Percentiles rank a stretch among this genome's conserved stretches.
Conservation (phyloP, 2,329 filamentous ascomycete genomes). For the Paracamarosporium sp. region DNA sequence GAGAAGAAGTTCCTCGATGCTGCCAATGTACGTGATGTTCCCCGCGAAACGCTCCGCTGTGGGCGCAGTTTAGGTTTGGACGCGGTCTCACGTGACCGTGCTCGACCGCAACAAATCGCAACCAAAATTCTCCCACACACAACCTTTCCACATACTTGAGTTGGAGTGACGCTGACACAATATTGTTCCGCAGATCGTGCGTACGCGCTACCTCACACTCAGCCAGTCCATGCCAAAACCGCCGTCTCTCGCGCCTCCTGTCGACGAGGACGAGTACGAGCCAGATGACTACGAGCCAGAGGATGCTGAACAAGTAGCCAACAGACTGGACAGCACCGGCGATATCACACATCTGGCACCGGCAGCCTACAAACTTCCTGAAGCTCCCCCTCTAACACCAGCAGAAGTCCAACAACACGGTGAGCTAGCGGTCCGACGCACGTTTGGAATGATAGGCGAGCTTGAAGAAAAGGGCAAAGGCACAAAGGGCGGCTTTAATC, state of each 20-base stretch:
- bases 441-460: conserved; percentile 78
- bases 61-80: not conserved
- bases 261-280: conserved; percentile 89
- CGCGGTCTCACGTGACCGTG: conserved; percentile 13
- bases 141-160: not conserved
- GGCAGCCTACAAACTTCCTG: conserved; percentile 78
- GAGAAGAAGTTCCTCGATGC: conserved; percentile 72
- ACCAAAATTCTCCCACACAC: not conserved
- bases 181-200: conserved; percentile 42
- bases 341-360: conserved; percentile 45
- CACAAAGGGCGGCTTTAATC: conserved; percentile 73
- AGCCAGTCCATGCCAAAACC: conserved; percentile 36
- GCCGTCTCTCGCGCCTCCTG: conserved; percentile 44
- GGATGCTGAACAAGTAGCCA: conserved; percentile 77
- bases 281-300: conserved; percentile 85
- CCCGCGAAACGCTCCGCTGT: not conserved
- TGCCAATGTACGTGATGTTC: conserved; percentile 65
- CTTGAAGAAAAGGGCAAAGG: conserved; percentile 71
- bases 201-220: conserved; percentile 50
- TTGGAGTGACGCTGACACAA: conserved; percentile 20
- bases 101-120: not conserved
- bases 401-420: conserved; percentile 77
- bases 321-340: conserved; percentile 73
- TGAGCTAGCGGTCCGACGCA: conserved; percentile 74
- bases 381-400: conserved; percentile 75